Percentiles rank a stretch among this genome's conserved stretches.
Evolutionary conservation across 495 filamentous ascomycete species (phyloP).

Genomic region (Penicillium bovifimosum): DNA sequence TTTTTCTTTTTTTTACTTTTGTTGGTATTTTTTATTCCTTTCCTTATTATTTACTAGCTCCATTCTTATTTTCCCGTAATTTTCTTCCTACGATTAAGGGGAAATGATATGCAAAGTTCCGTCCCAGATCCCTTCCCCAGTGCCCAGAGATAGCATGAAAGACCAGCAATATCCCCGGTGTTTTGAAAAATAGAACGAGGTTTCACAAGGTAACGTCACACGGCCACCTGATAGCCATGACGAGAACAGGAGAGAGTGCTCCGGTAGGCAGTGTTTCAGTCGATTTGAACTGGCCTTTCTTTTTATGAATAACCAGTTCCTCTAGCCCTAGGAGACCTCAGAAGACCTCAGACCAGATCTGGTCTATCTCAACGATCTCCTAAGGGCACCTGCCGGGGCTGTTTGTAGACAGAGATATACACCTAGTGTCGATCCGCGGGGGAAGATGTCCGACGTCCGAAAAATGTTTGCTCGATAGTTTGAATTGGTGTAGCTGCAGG

Average conservation of each 20-base stretch:
- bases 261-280: conserved; percentile 16
- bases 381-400: conserved; percentile 8
- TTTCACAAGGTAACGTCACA: conserved; percentile 38
- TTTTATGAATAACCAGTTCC: no score
- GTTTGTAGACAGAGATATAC: conserved; percentile 19
- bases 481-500: conserved; percentile 26
- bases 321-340: no score
- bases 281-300: conserved; percentile 4
- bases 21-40: conserved; percentile 4
- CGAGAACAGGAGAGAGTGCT: conserved; percentile 16
- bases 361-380: neutral
- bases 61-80: neutral
- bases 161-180: conserved; percentile 20
- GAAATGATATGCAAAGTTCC: conserved; percentile 29
- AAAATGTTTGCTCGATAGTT: conserved; percentile 28
- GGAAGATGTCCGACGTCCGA: conserved; percentile 12
- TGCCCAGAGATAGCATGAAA: conserved; percentile 8
- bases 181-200: conserved; percentile 19
- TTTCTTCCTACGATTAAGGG: conserved; percentile 18
- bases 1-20: conserved; percentile 4
- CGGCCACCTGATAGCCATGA: conserved; percentile 27
- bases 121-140: conserved; percentile 15
- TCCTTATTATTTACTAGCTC: neutral
- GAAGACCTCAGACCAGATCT: no score
- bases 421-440: conserved; percentile 19